Percentiles rank a stretch among this genome's conserved stretches.
Evolutionary conservation across 1,284 basidiomycete genomes (phyloP).

Genomic region (Pyrrhoderma lamaoense): DNA sequence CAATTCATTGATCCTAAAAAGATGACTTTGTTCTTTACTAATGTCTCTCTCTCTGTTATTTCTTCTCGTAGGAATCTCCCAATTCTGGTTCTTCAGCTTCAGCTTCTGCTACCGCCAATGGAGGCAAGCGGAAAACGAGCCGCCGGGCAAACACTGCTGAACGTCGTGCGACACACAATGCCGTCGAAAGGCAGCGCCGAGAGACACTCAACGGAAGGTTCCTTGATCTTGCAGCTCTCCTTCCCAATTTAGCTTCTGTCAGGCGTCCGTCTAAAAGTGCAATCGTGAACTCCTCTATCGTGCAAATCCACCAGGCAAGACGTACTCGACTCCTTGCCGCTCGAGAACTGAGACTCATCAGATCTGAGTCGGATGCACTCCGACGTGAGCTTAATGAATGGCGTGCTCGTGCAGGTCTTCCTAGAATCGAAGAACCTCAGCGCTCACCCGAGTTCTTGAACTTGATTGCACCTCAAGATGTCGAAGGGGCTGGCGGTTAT

Average conservation of each 20-base stretch:
- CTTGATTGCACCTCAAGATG: conserved; percentile 37
- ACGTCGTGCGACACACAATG: conserved; percentile 89
- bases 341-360: conserved; percentile 68
- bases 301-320: conserved; percentile 75
- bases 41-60: too few species aligned
- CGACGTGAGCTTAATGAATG: conserved; percentile 83
- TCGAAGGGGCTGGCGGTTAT: conserved; percentile 46
- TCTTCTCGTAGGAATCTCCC: too few species aligned
- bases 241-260: conserved; percentile 84
- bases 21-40: too few species aligned
- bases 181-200: conserved; percentile 84
- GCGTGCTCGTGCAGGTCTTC: conserved; percentile 67
- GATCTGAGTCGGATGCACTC: conserved; percentile 72
- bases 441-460: conserved; percentile 62
- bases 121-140: conserved; percentile 67
- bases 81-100: conserved; percentile 18
- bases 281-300: conserved; percentile 89
- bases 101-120: conserved; percentile 23
- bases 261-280: conserved; percentile 90
- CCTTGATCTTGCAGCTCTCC: conserved; percentile 80
- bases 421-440: conserved; percentile 60
- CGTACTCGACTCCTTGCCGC: conserved; percentile 73
- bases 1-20: conserved; percentile 4
- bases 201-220: conserved; percentile 90
- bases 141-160: conserved; percentile 89